phyloP scores from a whole-genome alignment of 345 rosid genomes.

The Bruguiera parviflora region DNA sequence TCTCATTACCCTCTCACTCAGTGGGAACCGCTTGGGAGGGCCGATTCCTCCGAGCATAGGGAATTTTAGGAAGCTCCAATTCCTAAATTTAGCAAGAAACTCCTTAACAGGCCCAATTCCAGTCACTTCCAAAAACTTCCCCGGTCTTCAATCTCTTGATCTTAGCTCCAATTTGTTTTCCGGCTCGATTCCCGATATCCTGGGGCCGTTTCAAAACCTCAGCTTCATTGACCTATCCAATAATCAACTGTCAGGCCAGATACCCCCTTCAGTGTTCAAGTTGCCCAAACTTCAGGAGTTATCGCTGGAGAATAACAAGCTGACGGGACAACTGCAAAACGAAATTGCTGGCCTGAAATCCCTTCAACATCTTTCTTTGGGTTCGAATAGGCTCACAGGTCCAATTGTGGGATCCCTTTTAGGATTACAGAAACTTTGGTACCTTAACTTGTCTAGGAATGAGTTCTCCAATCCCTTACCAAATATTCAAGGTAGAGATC shows the following conservation, averaged over 20 bases:
- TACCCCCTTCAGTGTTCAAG: constrained; percentile 60
- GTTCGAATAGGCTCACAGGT: constrained; percentile 60
- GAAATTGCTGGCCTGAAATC: constrained; percentile 61
- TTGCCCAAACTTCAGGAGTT: constrained; percentile 51
- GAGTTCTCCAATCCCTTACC: constrained; percentile 69
- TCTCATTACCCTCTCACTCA: constrained; percentile 53
- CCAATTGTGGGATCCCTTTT: constrained; percentile 66
- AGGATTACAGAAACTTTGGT: constrained; percentile 68
- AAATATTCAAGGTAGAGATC: constrained; percentile 35
- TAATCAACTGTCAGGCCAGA: constrained; percentile 56
- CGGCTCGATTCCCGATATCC: constrained; percentile 55
- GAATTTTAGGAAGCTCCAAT: constrained; percentile 41
- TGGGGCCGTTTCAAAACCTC: constrained; percentile 48
- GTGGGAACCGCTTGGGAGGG: constrained; percentile 66
- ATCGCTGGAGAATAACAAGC: constrained; percentile 59
- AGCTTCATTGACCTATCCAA: constrained; percentile 59
- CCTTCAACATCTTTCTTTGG: constrained; percentile 62
- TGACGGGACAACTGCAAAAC: constrained; percentile 59
- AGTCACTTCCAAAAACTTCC: constrained; percentile 40
- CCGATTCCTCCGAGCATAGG: constrained; percentile 65
- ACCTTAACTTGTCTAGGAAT: constrained; percentile 79
- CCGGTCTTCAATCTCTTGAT: constrained; percentile 59
- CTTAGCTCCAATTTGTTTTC: constrained; percentile 68
- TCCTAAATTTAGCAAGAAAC: constrained; percentile 53
- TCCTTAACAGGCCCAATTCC: constrained; percentile 70